These are phyloP conservation scores for Schizochytrium sp. DNA, from an alignment of 108 stramenopile species.

Conservation along the genomic window DNA sequence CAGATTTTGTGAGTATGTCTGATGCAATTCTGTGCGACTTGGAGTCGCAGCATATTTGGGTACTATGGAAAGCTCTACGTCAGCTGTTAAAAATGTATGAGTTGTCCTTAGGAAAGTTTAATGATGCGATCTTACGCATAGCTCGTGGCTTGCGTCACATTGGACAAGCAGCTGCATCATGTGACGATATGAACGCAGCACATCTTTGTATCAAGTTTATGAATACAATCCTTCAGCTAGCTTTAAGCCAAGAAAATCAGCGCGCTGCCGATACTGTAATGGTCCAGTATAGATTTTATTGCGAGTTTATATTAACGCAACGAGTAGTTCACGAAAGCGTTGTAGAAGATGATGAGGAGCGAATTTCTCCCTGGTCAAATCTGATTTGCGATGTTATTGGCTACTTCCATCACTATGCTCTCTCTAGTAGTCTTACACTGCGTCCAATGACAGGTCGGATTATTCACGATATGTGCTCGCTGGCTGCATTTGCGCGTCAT, in stretches of 20 bases:
- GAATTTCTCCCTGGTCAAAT: not conserved
- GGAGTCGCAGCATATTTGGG: not conserved
- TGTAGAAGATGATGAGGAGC: not conserved
- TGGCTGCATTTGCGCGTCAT: slow-evolving; percentile 17
- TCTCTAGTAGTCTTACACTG: not conserved
- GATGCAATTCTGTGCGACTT: slow-evolving; percentile 51
- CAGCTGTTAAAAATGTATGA: slow-evolving; percentile 46
- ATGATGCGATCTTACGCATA: slow-evolving; percentile 9
- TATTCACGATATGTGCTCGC: slow-evolving; percentile 28
- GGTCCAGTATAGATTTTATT: slow-evolving; percentile 15
- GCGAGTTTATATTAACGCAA: not conserved
- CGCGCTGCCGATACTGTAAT: slow-evolving; percentile 35
- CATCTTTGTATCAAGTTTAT: slow-evolving; percentile 31
- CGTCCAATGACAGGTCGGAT: not conserved
- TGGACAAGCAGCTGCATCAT: slow-evolving; percentile 13
- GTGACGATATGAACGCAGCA: not conserved
- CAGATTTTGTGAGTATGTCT: slow-evolving; percentile 26
- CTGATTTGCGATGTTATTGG: slow-evolving; percentile 25
- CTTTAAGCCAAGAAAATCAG: slow-evolving; percentile 21
- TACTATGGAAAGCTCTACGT: slow-evolving; percentile 33
- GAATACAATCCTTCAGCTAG: slow-evolving; percentile 50
- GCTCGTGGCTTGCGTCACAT: slow-evolving; percentile 38
- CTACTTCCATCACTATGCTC: slow-evolving; percentile 17
- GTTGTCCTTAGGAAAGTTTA: slow-evolving; percentile 1
- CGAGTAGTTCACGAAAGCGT: slow-evolving; percentile 2